These are phyloP conservation scores for Xanthoconium separans DNA, from an alignment of 1,284 basidiomycete species.

Conservation along the genomic window DNA sequence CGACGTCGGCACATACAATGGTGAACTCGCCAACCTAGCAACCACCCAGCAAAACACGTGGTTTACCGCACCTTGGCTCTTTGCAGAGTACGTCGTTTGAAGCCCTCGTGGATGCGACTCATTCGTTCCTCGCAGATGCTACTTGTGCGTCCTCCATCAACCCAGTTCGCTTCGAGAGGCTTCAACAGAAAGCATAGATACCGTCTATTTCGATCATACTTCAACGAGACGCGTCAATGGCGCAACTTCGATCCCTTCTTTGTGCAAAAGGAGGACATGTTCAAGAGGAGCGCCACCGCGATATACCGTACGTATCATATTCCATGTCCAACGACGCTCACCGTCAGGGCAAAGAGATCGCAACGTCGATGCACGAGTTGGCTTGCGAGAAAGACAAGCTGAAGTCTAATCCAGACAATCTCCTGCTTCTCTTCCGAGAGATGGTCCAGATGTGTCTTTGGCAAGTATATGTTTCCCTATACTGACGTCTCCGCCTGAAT, in stretches of 20 bases:
- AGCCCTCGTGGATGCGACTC: background rate
- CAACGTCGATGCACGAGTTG: conserved; percentile 65
- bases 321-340: background rate
- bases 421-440: conserved; percentile 71
- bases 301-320: conserved; percentile 60
- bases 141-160: conserved; percentile 45
- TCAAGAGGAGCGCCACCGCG: conserved; percentile 76
- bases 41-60: conserved; percentile 67
- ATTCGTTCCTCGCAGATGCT: conserved; percentile 45
- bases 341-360: conserved; percentile 51
- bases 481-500: background rate
- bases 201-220: conserved; percentile 77
- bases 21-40: conserved; percentile 56
- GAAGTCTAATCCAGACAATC: conserved; percentile 47
- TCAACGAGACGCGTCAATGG: conserved; percentile 76
- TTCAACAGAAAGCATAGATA: conserved; percentile 54
- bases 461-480: conserved; percentile 37
- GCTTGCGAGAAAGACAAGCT: conserved; percentile 48
- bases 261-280: conserved; percentile 79
- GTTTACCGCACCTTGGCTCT: conserved; percentile 94
- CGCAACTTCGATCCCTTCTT: conserved; percentile 83
- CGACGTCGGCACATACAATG: conserved; percentile 71
- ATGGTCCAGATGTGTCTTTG: conserved; percentile 91
- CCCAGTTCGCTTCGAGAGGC: background rate
- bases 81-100: conserved; percentile 72